phyloP scores from a whole-genome alignment of 177 flowering plant species.

The Tripterygium wilfordii region DNA sequence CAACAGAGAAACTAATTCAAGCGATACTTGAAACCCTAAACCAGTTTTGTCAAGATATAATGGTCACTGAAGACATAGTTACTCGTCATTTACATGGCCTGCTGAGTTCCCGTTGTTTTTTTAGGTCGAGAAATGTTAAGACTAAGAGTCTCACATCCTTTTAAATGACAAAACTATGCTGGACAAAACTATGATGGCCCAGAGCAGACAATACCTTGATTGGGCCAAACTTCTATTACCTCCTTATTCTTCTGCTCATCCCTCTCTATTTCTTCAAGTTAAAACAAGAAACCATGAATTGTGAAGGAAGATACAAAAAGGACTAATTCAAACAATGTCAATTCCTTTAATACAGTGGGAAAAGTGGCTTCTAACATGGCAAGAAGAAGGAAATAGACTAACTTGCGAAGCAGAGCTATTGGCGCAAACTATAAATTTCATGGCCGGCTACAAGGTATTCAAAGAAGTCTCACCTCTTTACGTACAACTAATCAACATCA shows the following conservation, averaged over 20 bases:
- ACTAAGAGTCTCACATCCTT: too few relatives aligned
- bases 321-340: too few relatives aligned
- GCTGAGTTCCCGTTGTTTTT: conserved; percentile 52
- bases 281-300: too few relatives aligned
- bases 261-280: too few relatives aligned
- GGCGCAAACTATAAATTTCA: conserved; percentile 41
- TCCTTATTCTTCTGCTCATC: too few relatives aligned
- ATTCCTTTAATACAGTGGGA: conserved; percentile 16
- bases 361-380: conserved; percentile 22
- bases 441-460: conserved; percentile 26
- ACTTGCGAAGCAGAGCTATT: conserved; percentile 50
- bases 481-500: conserved; percentile 20
- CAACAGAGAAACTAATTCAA: conserved; percentile 22
- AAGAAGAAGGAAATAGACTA: conserved; percentile 22
- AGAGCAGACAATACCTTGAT: too few relatives aligned
- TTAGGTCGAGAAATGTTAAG: background rate
- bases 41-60: conserved; percentile 43
- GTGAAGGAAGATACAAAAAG: too few relatives aligned
- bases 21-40: conserved; percentile 41
- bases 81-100: conserved; percentile 26
- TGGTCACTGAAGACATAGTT: conserved; percentile 47
- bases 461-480: conserved; percentile 23
- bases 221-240: too few relatives aligned
- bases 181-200: too few relatives aligned
- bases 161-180: too few relatives aligned